Base-by-base conservation (phyloP, 108 stramenopile species). In the Parmales sp. region DNA sequence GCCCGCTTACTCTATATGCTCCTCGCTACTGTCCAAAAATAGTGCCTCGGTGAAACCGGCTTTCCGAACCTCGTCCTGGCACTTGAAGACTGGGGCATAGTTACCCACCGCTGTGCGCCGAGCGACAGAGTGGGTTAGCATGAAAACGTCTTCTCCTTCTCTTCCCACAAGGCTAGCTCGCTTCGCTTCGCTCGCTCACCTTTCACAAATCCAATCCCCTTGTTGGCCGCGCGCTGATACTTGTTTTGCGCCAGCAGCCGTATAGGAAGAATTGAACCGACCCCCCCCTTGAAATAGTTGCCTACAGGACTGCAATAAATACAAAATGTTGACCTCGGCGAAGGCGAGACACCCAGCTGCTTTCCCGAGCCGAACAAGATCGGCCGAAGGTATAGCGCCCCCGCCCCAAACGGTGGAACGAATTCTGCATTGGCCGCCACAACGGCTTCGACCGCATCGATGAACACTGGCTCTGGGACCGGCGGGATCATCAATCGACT, bases 361-460 rank as follows among this genome's bases (percentile, higher is more conserved):
- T 45, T 65, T 1, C 74, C 78, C 43, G 69, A 76, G 11, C 78
- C 78, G 68, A 79, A 70, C 28, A 79, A 51, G n/a, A 79, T 51
- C 0, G 78, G 78, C 11, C 78, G 38, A 16, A 79, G 37, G 43
- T 79, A 79, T 31, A 79, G 37, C 11, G 78, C 74, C 28, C 78
- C 78, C 26, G 75, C 68, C 16, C 72, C 63, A 29, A 16, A 29
- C 8, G 78, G 78, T 3, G 78, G 78, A 18, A 79, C 74, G 68
- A 66, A 79, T 45, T 41, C n/a, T 1, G 78, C 74, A 31, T 79
- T 79, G 20, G 64, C 69, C 16, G 74, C 54, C 16, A 79, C 74
- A 1, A 75, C 74, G 11, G 63, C 67, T 22, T 75, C 69, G 9
- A 46, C 34, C 20, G 78, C 78, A 19, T 49, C 23, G 2, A 79